These are phyloP conservation scores for Cardamine occulta DNA, from an alignment of 345 rosid genomes.

Conservation along the genomic window DNA sequence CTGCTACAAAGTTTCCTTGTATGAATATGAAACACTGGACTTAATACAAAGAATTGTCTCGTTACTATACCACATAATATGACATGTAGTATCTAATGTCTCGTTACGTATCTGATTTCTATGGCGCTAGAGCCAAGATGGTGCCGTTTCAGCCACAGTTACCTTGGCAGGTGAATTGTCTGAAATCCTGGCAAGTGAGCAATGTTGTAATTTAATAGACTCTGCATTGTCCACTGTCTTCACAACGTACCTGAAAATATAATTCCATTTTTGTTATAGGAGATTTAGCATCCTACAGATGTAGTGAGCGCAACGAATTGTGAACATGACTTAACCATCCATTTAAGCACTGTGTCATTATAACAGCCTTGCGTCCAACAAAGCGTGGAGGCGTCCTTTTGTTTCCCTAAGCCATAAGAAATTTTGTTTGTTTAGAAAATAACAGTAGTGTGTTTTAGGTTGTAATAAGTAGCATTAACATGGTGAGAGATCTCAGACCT, in stretches of 20 bases:
- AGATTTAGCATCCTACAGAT: conserved; percentile 15
- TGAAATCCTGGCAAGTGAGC: conserved; percentile 76
- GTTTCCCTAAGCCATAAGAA: conserved; percentile 70
- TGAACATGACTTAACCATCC: conserved; percentile 67
- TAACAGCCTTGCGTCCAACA: conserved; percentile 93
- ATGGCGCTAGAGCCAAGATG: conserved; percentile 59
- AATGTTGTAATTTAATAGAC: conserved; percentile 89
- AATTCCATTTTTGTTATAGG: not conserved
- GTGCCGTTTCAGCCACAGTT: conserved; percentile 56
- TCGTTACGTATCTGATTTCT: conserved; percentile 4
- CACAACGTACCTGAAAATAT: conserved; percentile 75
- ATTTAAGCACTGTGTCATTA: conserved; percentile 92
- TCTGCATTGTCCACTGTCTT: conserved; percentile 92
- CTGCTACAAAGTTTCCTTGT: not conserved
- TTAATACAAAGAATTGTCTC: conserved; percentile 14
- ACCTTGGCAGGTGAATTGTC: conserved; percentile 51
- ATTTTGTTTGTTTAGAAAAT: conserved; percentile 23
- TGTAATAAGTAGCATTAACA: conserved; percentile 1
- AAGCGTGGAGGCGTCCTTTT: conserved; percentile 90
- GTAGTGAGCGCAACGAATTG: not conserved
- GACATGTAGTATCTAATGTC: conserved; percentile 1
- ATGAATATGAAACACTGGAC: not conserved
- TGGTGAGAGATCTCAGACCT: conserved; percentile 51
- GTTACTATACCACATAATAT: conserved; percentile 13
- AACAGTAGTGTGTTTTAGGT: not conserved